Conservation (phyloP, 2,329 filamentous ascomycete genomes). For the Tolypocladium album region DNA sequence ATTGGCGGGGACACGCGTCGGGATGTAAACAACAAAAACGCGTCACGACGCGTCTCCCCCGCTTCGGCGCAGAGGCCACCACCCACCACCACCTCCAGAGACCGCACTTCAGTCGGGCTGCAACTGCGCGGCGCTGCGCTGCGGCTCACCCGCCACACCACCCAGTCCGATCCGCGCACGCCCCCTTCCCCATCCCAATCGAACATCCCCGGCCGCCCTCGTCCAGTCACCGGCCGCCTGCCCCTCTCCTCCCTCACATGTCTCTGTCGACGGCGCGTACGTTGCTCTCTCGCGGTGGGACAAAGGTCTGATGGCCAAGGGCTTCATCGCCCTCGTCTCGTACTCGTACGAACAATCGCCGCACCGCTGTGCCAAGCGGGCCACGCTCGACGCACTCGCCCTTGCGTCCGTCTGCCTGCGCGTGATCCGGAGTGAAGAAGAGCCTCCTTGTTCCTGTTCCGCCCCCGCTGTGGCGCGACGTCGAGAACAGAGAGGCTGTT, state of each 20-base stretch:
- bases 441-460: background rate
- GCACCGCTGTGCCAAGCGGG: background rate
- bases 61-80: background rate
- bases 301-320: background rate
- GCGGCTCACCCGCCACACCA: background rate
- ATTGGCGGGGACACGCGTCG: background rate
- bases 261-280: background rate
- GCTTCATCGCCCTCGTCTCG: background rate
- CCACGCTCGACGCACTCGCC: background rate
- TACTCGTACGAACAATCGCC: too few species aligned
- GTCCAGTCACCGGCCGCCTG: background rate
- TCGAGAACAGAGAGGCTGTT: background rate
- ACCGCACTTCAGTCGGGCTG: background rate
- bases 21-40: background rate
- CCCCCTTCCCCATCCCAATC: background rate
- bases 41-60: background rate
- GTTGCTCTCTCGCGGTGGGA: background rate
- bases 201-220: background rate
- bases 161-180: background rate
- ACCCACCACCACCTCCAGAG: background rate
- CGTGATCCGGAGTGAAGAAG: background rate
- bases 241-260: background rate
- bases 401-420: background rate
- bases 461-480: background rate
- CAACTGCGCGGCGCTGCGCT: background rate